A percentile compares a stretch with the other conserved stretches of the same genome.
These are phyloP conservation scores for Leucosporidium yakuticum DNA, from an alignment of 768 basidiomycete genomes.

Conservation along the genomic window DNA sequence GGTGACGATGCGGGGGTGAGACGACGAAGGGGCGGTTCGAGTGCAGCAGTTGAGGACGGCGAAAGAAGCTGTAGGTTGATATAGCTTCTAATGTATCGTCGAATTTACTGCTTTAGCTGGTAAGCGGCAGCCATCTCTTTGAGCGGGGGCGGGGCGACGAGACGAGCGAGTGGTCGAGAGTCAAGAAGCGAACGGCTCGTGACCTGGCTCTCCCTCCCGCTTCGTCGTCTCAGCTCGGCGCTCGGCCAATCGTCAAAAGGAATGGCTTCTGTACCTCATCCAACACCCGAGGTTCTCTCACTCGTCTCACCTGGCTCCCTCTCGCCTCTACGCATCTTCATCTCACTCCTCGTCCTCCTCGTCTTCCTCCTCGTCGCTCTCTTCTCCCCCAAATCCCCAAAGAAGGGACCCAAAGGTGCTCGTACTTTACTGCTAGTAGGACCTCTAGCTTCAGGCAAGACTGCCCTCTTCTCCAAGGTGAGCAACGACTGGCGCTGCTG, in stretches of 20 bases:
- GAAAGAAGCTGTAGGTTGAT: too few species aligned
- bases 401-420: not conserved
- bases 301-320: not conserved
- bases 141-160: too few species aligned
- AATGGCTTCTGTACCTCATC: too few species aligned
- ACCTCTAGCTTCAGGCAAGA: conserved; percentile 36
- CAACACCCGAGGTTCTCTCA: too few species aligned
- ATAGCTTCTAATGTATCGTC: too few species aligned
- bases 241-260: not conserved
- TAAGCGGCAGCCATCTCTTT: too few species aligned
- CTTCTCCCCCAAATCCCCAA: not conserved
- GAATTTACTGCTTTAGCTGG: too few species aligned
- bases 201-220: not conserved
- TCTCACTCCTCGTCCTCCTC: conserved; percentile 23
- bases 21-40: not conserved
- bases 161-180: too few species aligned
- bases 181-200: too few species aligned
- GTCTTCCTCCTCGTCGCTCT: conserved; percentile 10
- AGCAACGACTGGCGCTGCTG: not conserved
- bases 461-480: conserved; percentile 34
- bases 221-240: not conserved
- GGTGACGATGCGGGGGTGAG: not conserved
- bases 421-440: conserved; percentile 32
- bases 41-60: not conserved
- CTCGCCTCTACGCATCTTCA: conserved; percentile 5